Percentiles rank a stretch among this genome's conserved stretches.
Evolutionary conservation across 768 basidiomycete species (phyloP).

Genomic region (Pleurotus tuber-regium): DNA sequence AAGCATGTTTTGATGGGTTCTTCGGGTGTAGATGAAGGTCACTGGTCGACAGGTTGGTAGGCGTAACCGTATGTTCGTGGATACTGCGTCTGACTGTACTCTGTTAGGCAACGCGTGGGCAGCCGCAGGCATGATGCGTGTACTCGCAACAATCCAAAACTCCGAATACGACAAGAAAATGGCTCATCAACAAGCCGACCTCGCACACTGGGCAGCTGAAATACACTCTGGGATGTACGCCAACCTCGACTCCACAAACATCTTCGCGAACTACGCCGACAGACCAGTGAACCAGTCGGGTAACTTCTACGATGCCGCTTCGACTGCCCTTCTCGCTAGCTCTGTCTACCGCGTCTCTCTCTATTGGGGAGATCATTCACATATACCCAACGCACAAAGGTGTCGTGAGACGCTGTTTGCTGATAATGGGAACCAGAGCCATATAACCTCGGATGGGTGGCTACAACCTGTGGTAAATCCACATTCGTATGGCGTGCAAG

Average conservation of each 20-base stretch:
- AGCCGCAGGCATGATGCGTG: slow-evolving; percentile 83
- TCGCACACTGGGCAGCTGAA: slow-evolving; percentile 65
- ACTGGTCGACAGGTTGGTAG: slow-evolving; percentile 73
- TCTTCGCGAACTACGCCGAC: slow-evolving; percentile 77
- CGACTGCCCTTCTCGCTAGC: slow-evolving; percentile 71
- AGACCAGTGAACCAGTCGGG: slow-evolving; percentile 30
- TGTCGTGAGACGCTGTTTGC: slow-evolving; percentile 38
- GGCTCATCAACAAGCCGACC: slow-evolving; percentile 50
- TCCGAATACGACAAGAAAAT: slow-evolving; percentile 53
- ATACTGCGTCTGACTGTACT: background rate
- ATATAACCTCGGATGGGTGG: slow-evolving; percentile 64
- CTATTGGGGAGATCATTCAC: slow-evolving; percentile 43
- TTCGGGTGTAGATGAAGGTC: slow-evolving; percentile 54
- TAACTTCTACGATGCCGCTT: slow-evolving; percentile 72
- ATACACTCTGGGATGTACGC: slow-evolving; percentile 73
- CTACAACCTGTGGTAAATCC: slow-evolving; percentile 78
- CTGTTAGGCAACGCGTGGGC: slow-evolving; percentile 83
- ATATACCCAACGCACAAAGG: slow-evolving; percentile 58
- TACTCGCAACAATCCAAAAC: slow-evolving; percentile 68
- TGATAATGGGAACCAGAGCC: slow-evolving; percentile 26
- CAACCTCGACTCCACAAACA: slow-evolving; percentile 27
- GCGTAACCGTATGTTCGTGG: background rate
- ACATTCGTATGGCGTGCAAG: slow-evolving; percentile 42
- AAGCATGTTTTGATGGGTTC: slow-evolving; percentile 68
- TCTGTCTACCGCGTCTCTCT: slow-evolving; percentile 74